phyloP scores from a whole-genome alignment of 1,139 yeast genomes.

The Saccharomyces hybrid region DNA sequence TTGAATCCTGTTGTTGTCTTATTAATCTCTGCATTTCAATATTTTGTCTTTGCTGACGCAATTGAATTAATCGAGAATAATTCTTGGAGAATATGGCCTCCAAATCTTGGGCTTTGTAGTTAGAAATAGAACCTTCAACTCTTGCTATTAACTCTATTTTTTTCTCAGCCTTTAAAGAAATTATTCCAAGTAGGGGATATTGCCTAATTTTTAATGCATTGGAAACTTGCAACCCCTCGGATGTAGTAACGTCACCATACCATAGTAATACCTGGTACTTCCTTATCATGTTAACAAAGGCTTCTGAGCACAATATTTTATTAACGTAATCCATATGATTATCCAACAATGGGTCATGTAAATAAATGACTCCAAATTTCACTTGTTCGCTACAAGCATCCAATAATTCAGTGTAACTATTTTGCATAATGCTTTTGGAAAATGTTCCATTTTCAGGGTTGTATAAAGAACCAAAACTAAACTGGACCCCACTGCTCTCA shows the following conservation, averaged over 20 bases:
- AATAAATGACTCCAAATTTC: constrained; percentile 57
- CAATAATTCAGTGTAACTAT: constrained; percentile 24
- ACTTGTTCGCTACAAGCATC: constrained; percentile 23
- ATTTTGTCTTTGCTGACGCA: constrained; percentile 56
- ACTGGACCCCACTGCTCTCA: constrained; percentile 1
- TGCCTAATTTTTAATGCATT: constrained; percentile 64
- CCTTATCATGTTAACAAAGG: constrained; percentile 43
- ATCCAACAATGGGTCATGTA: constrained; percentile 70
- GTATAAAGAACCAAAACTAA: constrained; percentile 23
- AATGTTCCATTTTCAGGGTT: constrained; percentile 18
- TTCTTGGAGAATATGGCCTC: constrained; percentile 43
- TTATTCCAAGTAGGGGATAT: constrained; percentile 71
- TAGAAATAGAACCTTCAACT: constrained; percentile 48
- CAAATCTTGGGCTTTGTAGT: constrained; percentile 29
- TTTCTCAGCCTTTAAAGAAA: constrained; percentile 49
- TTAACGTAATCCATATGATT: constrained; percentile 47
- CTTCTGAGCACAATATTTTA: constrained; percentile 47
- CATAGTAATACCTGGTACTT: constrained; percentile 55
- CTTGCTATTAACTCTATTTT: constrained; percentile 59
- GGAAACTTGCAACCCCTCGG: constrained; percentile 82
- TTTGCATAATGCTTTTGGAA: constrained; percentile 13
- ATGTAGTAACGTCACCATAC: constrained; percentile 73
- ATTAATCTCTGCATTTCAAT: constrained; percentile 52
- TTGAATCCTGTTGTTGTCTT: constrained; percentile 67
- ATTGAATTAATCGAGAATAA: constrained; percentile 50